Evolutionary conservation across 345 rosid genomes (phyloP).

Genomic region (Syzygium grande): DNA sequence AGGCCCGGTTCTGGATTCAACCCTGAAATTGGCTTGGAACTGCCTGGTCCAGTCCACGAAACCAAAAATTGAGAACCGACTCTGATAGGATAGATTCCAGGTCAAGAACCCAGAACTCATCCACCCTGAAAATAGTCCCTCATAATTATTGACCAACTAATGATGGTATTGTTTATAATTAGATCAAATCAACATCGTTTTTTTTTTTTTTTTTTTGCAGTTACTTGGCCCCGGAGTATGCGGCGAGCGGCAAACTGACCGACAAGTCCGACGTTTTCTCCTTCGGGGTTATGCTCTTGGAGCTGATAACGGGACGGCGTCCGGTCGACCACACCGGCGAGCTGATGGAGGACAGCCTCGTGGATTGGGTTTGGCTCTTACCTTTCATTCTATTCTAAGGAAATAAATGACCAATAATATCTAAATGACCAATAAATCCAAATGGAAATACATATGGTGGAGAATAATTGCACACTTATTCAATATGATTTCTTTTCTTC

Average conservation of each 20-base stretch:
- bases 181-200: not conserved
- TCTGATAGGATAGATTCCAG: not conserved
- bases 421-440: not conserved
- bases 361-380: slow-evolving; percentile 64
- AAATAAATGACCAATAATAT: not conserved
- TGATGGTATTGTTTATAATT: not conserved
- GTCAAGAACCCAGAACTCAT: not conserved
- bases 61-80: not conserved
- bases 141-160: not conserved
- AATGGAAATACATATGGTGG: not conserved
- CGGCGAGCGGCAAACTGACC: slow-evolving; percentile 77
- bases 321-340: slow-evolving; percentile 47
- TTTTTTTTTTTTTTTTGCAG: slow-evolving; percentile 12
- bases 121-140: not conserved
- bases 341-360: slow-evolving; percentile 74
- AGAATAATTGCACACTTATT: not conserved
- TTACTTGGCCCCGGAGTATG: slow-evolving; percentile 95
- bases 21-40: not conserved
- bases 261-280: slow-evolving; percentile 94
- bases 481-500: not conserved
- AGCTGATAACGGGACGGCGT: slow-evolving; percentile 69
- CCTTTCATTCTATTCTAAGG: not conserved
- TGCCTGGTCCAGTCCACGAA: not conserved
- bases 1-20: not conserved
- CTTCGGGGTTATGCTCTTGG: slow-evolving; percentile 84